Evolutionary conservation across 371 early-diverging fungal species (phyloP).

Genomic region (Ecytonucleospora hepatopenaei): DNA sequence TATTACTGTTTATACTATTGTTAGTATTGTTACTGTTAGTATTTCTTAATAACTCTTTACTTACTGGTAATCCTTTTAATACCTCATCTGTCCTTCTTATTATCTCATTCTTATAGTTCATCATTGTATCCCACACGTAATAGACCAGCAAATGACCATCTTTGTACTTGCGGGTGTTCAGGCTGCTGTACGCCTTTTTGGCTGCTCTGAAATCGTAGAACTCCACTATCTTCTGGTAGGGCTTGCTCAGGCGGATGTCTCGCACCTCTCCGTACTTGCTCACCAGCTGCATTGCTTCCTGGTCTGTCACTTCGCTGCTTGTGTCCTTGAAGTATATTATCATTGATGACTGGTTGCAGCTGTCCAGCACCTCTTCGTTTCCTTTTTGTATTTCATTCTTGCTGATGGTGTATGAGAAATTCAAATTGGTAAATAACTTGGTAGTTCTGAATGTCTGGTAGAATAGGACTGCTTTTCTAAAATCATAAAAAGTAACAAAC

Average conservation of each 20-base stretch:
- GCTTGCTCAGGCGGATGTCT: constrained; percentile 40
- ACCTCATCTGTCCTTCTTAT: constrained; percentile 36
- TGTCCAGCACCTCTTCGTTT: constrained; percentile 42
- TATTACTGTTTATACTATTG: too few species aligned
- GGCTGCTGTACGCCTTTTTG: constrained; percentile 20
- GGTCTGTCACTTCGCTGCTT: constrained; percentile 8
- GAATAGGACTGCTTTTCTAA: constrained; percentile 35
- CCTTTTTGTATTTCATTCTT: constrained; percentile 54
- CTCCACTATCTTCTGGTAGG: constrained; percentile 45
- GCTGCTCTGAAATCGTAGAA: constrained; percentile 51
- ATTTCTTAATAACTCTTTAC: too few species aligned
- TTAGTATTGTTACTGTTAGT: too few species aligned
- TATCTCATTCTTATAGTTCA: constrained; percentile 28
- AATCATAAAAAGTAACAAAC: constrained; percentile 52
- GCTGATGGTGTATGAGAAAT: constrained; percentile 41
- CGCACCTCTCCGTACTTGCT: constrained; percentile 40
- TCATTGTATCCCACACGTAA: constrained; percentile 45
- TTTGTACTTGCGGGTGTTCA: constrained; percentile 22
- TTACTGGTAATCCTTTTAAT: constrained; percentile 17
- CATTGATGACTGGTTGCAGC: constrained; percentile 50
- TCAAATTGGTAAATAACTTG: constrained; percentile 2
- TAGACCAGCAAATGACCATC: constrained; percentile 8
- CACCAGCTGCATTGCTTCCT: constrained; percentile 22
- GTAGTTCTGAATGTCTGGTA: background rate
- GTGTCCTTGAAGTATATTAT: constrained; percentile 24